Conservation (phyloP, 1,284 basidiomycete genomes). For the Apiotrichum brassicae region DNA sequence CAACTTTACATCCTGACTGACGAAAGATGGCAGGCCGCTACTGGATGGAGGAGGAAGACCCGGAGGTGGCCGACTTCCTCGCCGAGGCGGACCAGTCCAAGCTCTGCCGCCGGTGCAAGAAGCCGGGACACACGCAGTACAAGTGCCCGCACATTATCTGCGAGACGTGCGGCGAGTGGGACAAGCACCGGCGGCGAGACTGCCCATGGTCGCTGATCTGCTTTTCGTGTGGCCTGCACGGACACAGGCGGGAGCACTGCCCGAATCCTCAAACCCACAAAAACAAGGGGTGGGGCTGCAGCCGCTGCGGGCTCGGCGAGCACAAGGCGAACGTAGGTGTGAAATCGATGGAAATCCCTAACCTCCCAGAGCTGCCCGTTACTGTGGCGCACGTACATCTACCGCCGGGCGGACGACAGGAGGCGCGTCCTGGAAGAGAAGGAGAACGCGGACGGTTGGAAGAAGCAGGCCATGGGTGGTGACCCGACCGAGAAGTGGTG, state of each 20-base stretch:
- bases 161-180: slow-evolving; percentile 73
- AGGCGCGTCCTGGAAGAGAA: slow-evolving; percentile 48
- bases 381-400: slow-evolving; percentile 84
- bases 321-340: slow-evolving; percentile 64
- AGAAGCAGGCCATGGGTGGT: slow-evolving; percentile 35
- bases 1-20: neutral
- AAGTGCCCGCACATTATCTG: slow-evolving; percentile 51
- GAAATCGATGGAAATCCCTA: slow-evolving; percentile 63
- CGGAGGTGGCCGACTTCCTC: slow-evolving; percentile 34
- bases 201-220: slow-evolving; percentile 82
- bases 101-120: slow-evolving; percentile 40
- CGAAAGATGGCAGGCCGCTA: slow-evolving; percentile 37
- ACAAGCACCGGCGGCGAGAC: slow-evolving; percentile 73
- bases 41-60: slow-evolving; percentile 26
- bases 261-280: slow-evolving; percentile 57
- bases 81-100: slow-evolving; percentile 36
- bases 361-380: too few relatives aligned
- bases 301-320: slow-evolving; percentile 62
- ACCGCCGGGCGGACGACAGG: slow-evolving; percentile 58
- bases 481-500: slow-evolving; percentile 52
- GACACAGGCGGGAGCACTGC: slow-evolving; percentile 73
- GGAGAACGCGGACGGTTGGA: slow-evolving; percentile 26
- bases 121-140: slow-evolving; percentile 31
- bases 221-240: slow-evolving; percentile 77
- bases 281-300: slow-evolving; percentile 53